Evolutionary conservation across 2,329 filamentous ascomycete genomes (phyloP).

Genomic region (Cryphonectria parasitica): DNA sequence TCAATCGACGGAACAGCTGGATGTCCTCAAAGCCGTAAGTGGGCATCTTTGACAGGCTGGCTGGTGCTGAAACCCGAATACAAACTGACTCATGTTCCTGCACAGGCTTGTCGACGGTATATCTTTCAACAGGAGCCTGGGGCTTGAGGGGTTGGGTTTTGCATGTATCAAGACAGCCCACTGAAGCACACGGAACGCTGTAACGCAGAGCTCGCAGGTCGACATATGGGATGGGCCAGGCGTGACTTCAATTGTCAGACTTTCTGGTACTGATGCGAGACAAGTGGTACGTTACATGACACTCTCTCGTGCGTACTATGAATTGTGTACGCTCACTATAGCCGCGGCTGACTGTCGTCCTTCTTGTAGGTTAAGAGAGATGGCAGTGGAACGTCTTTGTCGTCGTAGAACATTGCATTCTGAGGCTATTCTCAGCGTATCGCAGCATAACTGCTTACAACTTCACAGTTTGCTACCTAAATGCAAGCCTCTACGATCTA

Average conservation of each 20-base stretch:
- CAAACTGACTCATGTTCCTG: conserved; percentile 20
- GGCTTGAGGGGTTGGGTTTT: conserved; percentile 20
- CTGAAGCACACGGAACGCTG: not conserved
- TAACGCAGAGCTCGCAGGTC: not conserved
- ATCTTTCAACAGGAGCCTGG: conserved; percentile 42
- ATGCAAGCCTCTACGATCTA: not conserved
- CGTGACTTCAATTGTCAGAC: not conserved
- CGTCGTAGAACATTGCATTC: not conserved
- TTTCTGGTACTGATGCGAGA: not conserved
- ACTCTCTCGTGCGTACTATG: not conserved
- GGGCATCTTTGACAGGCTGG: conserved; percentile 18
- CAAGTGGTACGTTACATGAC: not conserved
- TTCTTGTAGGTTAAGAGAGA: not conserved
- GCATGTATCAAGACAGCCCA: not conserved
- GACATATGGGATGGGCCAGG: not conserved
- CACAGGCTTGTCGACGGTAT: conserved; percentile 59
- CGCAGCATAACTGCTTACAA: not conserved
- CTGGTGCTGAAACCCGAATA: conserved; percentile 18
- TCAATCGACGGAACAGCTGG: conserved; percentile 77
- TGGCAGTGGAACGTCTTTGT: not conserved
- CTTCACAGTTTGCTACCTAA: not conserved
- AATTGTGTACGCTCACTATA: not conserved
- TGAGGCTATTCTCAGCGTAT: not conserved
- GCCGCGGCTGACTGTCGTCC: not conserved
- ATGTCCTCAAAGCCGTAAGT: conserved; percentile 65